Conservation (phyloP, 345 rosid species). For the Eutrema yunnanense region DNA sequence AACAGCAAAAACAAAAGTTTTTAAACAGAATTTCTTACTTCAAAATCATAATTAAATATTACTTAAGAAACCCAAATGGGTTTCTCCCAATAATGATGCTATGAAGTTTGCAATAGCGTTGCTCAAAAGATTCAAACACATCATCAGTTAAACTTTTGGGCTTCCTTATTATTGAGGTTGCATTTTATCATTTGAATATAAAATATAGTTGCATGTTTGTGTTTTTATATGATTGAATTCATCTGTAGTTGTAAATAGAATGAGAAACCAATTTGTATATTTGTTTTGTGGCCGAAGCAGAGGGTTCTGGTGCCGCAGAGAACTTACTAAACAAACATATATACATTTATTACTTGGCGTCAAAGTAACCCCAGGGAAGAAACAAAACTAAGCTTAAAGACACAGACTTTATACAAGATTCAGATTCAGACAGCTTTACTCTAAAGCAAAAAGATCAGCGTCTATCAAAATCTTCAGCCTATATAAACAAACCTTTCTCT, state of each 20-base stretch:
- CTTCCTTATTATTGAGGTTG: not conserved
- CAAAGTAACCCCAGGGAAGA: constrained; percentile 11
- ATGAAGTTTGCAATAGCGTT: not conserved
- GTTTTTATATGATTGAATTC: not conserved
- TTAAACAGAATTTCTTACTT: too few relatives aligned
- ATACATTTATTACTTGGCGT: constrained; percentile 20
- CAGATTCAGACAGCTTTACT: constrained; percentile 26
- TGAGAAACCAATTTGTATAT: too few relatives aligned
- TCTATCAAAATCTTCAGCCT: not conserved
- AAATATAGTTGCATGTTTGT: not conserved
- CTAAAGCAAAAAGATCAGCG: constrained; percentile 12
- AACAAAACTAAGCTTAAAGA: constrained; percentile 26
- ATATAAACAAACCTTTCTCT: constrained; percentile 23
- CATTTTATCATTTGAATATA: not conserved
- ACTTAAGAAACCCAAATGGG: too few relatives aligned
- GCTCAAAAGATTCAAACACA: not conserved
- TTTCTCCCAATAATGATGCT: too few relatives aligned
- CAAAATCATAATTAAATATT: too few relatives aligned
- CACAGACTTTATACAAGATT: constrained; percentile 8
- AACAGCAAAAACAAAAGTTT: too few relatives aligned
- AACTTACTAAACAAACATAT: not conserved
- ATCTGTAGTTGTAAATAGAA: too few relatives aligned
- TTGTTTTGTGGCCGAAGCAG: not conserved
- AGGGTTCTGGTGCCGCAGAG: not conserved
- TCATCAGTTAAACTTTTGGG: not conserved